Base-by-base conservation (phyloP, 768 basidiomycete species). In the Polyporus arcularius region DNA sequence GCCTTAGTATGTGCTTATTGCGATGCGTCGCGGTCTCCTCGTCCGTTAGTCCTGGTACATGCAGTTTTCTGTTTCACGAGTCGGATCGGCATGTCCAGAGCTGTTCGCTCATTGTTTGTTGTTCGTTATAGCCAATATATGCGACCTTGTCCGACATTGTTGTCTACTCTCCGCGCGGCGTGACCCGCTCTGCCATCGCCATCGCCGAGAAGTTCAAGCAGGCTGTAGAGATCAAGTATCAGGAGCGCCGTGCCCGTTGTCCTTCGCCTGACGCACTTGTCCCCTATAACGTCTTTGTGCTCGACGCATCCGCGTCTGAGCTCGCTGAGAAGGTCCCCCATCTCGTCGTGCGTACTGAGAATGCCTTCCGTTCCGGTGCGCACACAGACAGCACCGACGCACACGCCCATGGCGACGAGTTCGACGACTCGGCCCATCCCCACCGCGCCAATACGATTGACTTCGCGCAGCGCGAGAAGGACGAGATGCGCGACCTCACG, bases 401-500 rank as follows among this genome's bases (percentile, higher is more conserved):
- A 4, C 70, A 71, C 48, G 64, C 68, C 26, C 59, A 60, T 18
- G 65, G 63, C 40, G 65, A 72, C 60, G 26, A 15, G 15, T 30
- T 16, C 30, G 55, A 61, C 11, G 62, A 57, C 26, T 39, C 46
- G 1, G 43, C 35, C 15, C 55, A 61, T 38, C 48, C 60, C 28
- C 61, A 65, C 15, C 68, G 65, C 39, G 75, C 75, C 4, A 89
- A 90, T 70, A 89, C 88, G 32, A 82, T 93, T 70, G 85, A 92
- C 71, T 94, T 95, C 72, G 86, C 90, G 14, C 82, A 86, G 68
- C 80, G 92, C 38, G 94, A 96, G 76, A 85, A 85, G 73, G 90
- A 92, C 62, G 94, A 96, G 77, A 96, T 95, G 92, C 79, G 89
- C 12, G 89, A 91, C 69, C 76, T 96, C 56, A 96, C 94, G 0